A percentile compares a stretch with the other conserved stretches of the same genome.
phyloP scores from a whole-genome alignment of 2,329 filamentous ascomycete species.

The Aureobasidium sp. region DNA sequence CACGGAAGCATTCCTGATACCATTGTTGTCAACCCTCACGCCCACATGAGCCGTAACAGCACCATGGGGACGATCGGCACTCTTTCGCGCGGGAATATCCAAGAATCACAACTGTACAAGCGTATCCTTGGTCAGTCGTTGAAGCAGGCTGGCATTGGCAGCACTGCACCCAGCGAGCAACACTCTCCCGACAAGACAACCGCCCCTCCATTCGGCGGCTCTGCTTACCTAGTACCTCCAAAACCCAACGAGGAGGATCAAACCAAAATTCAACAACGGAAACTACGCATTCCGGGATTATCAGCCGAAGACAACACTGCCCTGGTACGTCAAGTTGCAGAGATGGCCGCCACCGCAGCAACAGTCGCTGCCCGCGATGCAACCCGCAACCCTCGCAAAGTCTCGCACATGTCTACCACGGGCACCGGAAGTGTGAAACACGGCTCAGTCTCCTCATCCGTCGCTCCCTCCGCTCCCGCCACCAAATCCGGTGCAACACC shows the following conservation, averaged over 20 bases:
- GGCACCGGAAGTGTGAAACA: constrained; percentile 22
- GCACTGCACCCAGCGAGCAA: constrained; percentile 37
- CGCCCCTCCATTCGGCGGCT: constrained; percentile 18
- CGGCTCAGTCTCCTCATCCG: not conserved
- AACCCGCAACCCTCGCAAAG: constrained; percentile 46
- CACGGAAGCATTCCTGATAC: constrained; percentile 18
- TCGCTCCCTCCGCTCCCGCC: not conserved
- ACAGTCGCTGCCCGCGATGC: constrained; percentile 79
- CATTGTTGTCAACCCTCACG: constrained; percentile 16
- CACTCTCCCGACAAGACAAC: constrained; percentile 27
- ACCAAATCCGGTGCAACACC: constrained; percentile 24
- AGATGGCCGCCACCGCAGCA: constrained; percentile 87
- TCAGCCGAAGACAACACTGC: constrained; percentile 75
- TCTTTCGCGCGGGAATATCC: constrained; percentile 60
- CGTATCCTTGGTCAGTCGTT: constrained; percentile 86
- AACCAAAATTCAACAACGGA: constrained; percentile 32
- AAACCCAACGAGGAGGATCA: constrained; percentile 47
- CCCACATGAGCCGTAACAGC: constrained; percentile 16
- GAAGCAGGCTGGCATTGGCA: constrained; percentile 67
- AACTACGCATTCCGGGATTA: constrained; percentile 54
- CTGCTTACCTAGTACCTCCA: constrained; percentile 64
- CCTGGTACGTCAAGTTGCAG: constrained; percentile 79
- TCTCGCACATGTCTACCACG: constrained; percentile 37
- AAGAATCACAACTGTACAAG: constrained; percentile 85
- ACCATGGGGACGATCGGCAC: constrained; percentile 20